These are phyloP conservation scores for Colletotrichum sublineola DNA, from an alignment of 2,329 filamentous ascomycete species.

Conservation along the genomic window DNA sequence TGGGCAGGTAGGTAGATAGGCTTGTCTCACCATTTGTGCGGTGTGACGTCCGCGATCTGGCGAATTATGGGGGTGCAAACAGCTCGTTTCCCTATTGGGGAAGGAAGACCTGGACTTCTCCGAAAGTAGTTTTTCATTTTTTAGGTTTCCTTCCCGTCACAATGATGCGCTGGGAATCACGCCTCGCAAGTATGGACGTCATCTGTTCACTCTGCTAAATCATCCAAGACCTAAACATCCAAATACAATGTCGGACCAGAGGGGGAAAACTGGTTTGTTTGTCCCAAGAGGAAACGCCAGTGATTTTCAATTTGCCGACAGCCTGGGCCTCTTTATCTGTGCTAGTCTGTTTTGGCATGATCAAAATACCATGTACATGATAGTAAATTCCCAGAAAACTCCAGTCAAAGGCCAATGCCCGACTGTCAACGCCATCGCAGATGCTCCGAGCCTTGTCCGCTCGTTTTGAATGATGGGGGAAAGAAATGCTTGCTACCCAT, in stretches of 20 bases:
- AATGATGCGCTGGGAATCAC: too few relatives aligned
- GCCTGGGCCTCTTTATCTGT: constrained; percentile 10
- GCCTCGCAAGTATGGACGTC: not conserved
- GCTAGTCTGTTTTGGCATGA: constrained; percentile 13
- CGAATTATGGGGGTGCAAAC: not conserved
- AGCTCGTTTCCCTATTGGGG: not conserved
- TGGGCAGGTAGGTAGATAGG: not conserved
- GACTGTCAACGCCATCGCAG: constrained; percentile 19
- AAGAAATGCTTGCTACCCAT: not conserved
- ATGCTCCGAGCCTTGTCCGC: constrained; percentile 1
- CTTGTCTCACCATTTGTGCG: not conserved
- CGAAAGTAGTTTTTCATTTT: not conserved
- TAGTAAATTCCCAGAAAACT: constrained; percentile 5
- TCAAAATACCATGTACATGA: constrained; percentile 17
- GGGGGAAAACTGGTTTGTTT: not conserved
- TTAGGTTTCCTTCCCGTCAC: not conserved
- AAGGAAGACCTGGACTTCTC: not conserved
- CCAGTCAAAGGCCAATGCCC: constrained; percentile 15
- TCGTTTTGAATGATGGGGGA: not conserved
- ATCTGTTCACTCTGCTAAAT: too few relatives aligned
- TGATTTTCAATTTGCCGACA: not conserved
- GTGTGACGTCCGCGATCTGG: not conserved
- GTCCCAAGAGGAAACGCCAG: not conserved
- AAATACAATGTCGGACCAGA: not conserved
- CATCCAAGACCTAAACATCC: not conserved